phyloP scores from a whole-genome alignment of 2,329 filamentous ascomycete genomes.

The Fusarium sp. region DNA sequence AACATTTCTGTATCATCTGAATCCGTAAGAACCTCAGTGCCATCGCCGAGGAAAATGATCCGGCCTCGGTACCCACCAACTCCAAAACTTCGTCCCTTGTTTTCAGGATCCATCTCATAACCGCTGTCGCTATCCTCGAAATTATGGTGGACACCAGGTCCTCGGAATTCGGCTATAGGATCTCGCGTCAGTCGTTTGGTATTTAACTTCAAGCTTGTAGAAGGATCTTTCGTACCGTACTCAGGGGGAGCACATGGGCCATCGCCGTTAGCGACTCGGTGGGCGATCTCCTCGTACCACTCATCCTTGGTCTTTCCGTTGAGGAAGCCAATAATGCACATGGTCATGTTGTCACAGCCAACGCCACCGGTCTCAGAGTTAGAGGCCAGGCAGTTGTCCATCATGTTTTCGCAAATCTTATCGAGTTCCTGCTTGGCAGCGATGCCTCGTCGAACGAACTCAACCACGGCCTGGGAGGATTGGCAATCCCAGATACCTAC shows the following conservation, averaged over 20 bases:
- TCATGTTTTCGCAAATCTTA: conserved; percentile 99
- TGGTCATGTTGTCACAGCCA: conserved; percentile 99
- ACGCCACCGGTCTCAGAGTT: conserved; percentile 98
- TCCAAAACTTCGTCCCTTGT: conserved; percentile 71
- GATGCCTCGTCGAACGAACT: conserved; percentile 96
- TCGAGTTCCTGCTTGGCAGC: conserved; percentile 95
- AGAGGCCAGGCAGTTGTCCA: conserved; percentile 98
- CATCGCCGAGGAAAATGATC: conserved; percentile 95
- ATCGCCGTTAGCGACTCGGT: conserved; percentile 94
- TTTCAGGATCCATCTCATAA: conserved; percentile 80
- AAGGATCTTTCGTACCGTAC: conserved; percentile 85
- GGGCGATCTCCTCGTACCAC: conserved; percentile 97
- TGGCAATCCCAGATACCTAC: conserved; percentile 99
- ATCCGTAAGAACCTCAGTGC: conserved; percentile 90
- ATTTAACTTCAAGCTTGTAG: conserved; percentile 7
- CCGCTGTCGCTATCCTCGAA: conserved; percentile 84
- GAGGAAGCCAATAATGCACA: conserved; percentile 89
- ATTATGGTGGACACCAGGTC: conserved; percentile 83
- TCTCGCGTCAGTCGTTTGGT: conserved; percentile 30
- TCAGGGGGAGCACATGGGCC: conserved; percentile 98
- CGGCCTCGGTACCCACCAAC: conserved; percentile 80
- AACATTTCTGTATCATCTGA: conserved; percentile 94
- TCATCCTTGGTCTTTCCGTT: conserved; percentile 94
- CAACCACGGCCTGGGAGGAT: conserved; percentile 95
- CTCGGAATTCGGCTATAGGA: conserved; percentile 80